Conservation (phyloP, 345 rosid genomes). For the Eucalyptus coolabah region DNA sequence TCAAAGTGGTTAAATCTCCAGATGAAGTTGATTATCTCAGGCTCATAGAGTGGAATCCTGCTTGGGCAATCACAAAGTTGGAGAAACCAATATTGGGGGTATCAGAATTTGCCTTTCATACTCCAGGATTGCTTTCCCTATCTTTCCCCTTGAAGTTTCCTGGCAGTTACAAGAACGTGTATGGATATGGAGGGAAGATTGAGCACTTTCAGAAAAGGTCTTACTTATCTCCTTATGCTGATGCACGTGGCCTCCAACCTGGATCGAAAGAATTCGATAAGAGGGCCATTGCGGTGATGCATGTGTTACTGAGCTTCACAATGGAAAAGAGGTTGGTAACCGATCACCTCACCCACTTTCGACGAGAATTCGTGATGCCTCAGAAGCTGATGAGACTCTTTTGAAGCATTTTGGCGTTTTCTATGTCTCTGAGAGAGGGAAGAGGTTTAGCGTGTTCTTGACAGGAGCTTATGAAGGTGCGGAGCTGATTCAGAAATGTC, state of each 20-base stretch:
- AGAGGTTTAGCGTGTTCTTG: no score
- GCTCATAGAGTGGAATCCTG: constrained; percentile 62
- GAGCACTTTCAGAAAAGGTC: constrained; percentile 74
- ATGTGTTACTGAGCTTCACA: constrained; percentile 49
- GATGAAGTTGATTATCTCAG: constrained; percentile 51
- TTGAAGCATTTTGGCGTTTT: neutral
- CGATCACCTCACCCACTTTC: constrained; percentile 65
- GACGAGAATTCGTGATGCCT: constrained; percentile 69
- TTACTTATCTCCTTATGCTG: constrained; percentile 73
- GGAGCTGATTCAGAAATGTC: no score
- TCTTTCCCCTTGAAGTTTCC: constrained; percentile 77
- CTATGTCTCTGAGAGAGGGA: no score
- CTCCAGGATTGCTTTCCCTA: constrained; percentile 59
- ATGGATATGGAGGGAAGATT: constrained; percentile 57
- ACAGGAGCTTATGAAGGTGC: no score
- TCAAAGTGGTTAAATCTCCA: constrained; percentile 28
- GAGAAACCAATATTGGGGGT: constrained; percentile 47
- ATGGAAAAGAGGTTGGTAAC: constrained; percentile 79
- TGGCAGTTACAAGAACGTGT: constrained; percentile 51
- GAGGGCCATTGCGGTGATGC: constrained; percentile 70
- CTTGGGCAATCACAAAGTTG: constrained; percentile 72
- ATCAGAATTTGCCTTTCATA: constrained; percentile 17
- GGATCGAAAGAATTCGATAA: constrained; percentile 33
- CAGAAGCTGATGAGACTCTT: constrained; percentile 74
- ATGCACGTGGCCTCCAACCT: constrained; percentile 48